phyloP scores from a whole-genome alignment of 2,329 filamentous ascomycete species.

The Chalaropsis ovoidea region DNA sequence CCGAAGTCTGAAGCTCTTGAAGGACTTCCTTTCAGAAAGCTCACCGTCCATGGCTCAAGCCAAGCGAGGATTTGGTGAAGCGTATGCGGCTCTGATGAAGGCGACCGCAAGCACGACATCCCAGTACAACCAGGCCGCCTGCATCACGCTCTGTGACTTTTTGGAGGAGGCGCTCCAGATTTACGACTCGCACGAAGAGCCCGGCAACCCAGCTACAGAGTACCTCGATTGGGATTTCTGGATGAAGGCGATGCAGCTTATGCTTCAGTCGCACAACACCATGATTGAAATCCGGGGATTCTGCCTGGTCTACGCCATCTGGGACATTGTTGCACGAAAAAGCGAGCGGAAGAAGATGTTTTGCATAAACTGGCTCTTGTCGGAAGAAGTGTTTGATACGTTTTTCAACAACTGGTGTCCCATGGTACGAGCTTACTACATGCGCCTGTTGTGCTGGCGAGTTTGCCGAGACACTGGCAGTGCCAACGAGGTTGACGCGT shows the following conservation, averaged over 20 bases:
- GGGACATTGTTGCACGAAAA: conserved; percentile 60
- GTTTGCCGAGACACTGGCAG: conserved; percentile 66
- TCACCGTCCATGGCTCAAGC: conserved; percentile 35
- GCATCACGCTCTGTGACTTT: conserved; percentile 85
- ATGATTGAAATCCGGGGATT: conserved; percentile 81
- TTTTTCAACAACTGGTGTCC: conserved; percentile 93
- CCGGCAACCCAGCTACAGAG: conserved; percentile 33
- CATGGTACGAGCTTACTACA: conserved; percentile 88
- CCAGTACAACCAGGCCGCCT: conserved; percentile 70
- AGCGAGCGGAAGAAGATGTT: conserved; percentile 57
- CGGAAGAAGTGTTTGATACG: conserved; percentile 63
- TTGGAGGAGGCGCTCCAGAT: conserved; percentile 70
- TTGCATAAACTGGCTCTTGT: conserved; percentile 65
- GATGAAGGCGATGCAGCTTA: conserved; percentile 67
- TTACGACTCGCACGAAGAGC: conserved; percentile 40
- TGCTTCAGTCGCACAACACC: conserved; percentile 74
- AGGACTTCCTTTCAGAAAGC: conserved; percentile 58
- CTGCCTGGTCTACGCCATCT: conserved; percentile 69
- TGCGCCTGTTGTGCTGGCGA: conserved; percentile 83
- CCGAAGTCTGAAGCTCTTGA: conserved; percentile 67
- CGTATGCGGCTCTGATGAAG: conserved; percentile 64
- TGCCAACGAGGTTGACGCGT: conserved; percentile 56
- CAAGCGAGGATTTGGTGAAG: conserved; percentile 62
- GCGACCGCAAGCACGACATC: conserved; percentile 65
- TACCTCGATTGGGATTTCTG: conserved; percentile 75